Percentiles rank a stretch among this genome's conserved stretches.
These are phyloP conservation scores for Rhododendron vialii DNA, from an alignment of 148 eudicot species.

Conservation along the genomic window DNA sequence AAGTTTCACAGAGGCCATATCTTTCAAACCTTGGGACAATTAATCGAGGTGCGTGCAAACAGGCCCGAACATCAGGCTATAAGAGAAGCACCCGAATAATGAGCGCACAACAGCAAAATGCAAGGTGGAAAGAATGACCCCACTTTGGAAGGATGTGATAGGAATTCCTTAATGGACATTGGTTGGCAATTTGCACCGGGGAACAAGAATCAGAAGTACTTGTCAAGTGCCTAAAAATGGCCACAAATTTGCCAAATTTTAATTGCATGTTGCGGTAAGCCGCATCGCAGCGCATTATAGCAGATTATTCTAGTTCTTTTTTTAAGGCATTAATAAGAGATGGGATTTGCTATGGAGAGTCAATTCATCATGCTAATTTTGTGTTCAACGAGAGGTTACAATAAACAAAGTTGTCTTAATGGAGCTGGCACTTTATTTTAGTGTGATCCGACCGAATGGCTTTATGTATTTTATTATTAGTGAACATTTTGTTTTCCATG, in stretches of 20 bases:
- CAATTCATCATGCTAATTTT: constrained; percentile 7
- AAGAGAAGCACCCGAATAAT: neutral
- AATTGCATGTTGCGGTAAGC: constrained; percentile 9
- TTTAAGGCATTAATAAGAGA: neutral
- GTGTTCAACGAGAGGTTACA: neutral
- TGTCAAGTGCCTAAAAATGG: neutral
- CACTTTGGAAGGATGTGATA: neutral
- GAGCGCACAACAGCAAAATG: neutral
- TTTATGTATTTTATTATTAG: neutral
- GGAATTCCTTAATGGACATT: neutral
- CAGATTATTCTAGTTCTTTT: neutral
- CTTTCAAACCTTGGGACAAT: neutral
- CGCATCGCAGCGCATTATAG: constrained; percentile 5
- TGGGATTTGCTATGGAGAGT: constrained; percentile 1
- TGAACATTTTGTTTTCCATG: neutral
- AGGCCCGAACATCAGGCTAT: neutral
- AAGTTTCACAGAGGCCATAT: too few species aligned
- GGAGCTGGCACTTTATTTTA: constrained; percentile 5
- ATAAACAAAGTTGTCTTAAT: constrained; percentile 3
- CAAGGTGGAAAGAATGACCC: neutral
- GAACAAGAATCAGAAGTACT: neutral
- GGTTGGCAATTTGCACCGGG: neutral
- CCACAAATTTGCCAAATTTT: neutral
- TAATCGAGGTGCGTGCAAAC: too few species aligned
- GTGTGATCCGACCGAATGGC: constrained; percentile 15